Base-by-base conservation (phyloP, 305 asterid species). In the Euphrasia arctica region DNA sequence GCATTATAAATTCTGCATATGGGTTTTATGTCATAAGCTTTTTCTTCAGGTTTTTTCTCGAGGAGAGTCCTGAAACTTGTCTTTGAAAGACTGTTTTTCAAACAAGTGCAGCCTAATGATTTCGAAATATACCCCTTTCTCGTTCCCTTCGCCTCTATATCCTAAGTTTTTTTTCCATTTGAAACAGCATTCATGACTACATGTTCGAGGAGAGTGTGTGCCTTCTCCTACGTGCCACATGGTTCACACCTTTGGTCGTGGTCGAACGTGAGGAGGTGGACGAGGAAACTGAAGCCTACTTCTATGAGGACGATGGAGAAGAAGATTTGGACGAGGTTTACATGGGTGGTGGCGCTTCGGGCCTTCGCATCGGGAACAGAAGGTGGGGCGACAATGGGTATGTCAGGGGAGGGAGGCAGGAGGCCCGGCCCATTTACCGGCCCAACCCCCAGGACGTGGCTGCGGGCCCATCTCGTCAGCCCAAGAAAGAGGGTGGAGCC, bases 191-290 rank as follows among this genome's bases (percentile, higher is more conserved):
- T 39, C 80, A 82, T 5, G 98, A 91, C 66, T 91, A 82, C 79
- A 86, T 88, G 96, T 86, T 86, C 9, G 96, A 88, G 85, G 96
- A 91, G 78, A 88, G 96, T 39, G 91, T 91, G 7, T 86, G 96
- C 83, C 93, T 91, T 60, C 95, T 91, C 47, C 83, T 86, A 34
- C 70, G 95, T 69, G 98, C 98, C 45, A 41, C 95, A 32, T 91
- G 97, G 97, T 91, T 88, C 54, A 70, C 70, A 61, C 96, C 97
- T 15, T 22, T 79, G 73, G 72, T 79, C 32, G 73, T 83, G 77
- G 93, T 80, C 69, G 88, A 86, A 72, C 72, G 61, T 10, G 82
- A 78, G 63, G 90, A 73, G 70, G 78, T 66, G 58, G 65, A 75
- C 25, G 82, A 82, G 42, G 86, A 84, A 45, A 36, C 59, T 22